Base-by-base conservation (phyloP, 495 filamentous ascomycete species). In the Clavariopsis aquatica region DNA sequence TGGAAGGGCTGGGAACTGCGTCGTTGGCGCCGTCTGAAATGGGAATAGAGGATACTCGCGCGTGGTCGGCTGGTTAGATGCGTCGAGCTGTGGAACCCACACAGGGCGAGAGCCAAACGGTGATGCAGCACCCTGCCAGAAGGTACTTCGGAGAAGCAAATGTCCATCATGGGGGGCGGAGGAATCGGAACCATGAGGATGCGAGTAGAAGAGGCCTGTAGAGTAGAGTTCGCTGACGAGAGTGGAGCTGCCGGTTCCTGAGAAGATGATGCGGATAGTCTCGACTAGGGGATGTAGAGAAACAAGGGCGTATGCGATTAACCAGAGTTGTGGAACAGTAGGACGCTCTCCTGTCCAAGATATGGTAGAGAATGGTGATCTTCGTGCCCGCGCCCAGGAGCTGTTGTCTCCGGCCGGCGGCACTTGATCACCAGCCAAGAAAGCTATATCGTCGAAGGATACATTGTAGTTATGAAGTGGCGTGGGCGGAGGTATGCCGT, bases 51-150 rank as follows among this genome's bases (percentile, higher is more conserved):
- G 85, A 64, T 83, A 87, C 17, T 73, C 62, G 20, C 70, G 69
- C n/a, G 76, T 52, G 7, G 78, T 65, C 12, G 79, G 78, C 12
- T 74, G 71, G 47, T 78, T 73, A 13, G 70, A 77, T 8, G 71
- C 73, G 41, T 78, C 73, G 26, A 76, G 75, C 0, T 74, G 70
- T 1, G 64, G 64, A 0, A 76, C 75, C 86, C 86, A 89, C 49
- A 80, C 83, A 5, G 84, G 82, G 17, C 85, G 85, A 9, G 85
- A 72, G 27, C 86, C 86, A 26, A 85, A 78, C 27, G 86, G 86
- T 1, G 84, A 87, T 24, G 77, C 86, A 26, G 86, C 86, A 43
- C 86, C 85, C 66, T 89, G 86, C 85, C 86, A 89, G 77, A 89
- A 89, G 12, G 85, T 78, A 52, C 74, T 71, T 59, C 81, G 78